Percentiles rank a stretch among this genome's conserved stretches.
Evolutionary conservation across 768 basidiomycete genomes (phyloP).

Genomic region (Kondoa malvinella): DNA sequence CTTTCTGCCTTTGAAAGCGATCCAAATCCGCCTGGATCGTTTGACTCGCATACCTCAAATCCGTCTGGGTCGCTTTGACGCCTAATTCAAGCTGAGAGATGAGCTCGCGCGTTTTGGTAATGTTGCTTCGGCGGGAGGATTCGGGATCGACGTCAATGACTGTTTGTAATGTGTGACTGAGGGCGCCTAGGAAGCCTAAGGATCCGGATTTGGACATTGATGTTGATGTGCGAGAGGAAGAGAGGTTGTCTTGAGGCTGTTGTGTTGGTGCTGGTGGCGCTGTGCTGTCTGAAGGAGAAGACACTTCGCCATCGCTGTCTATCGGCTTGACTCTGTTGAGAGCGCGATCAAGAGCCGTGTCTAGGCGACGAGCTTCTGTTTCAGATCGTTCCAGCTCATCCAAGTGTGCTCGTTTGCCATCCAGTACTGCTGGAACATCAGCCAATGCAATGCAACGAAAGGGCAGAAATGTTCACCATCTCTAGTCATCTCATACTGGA

Average conservation of each 20-base stretch:
- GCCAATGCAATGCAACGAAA: not conserved
- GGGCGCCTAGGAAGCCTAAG: slow-evolving; percentile 71
- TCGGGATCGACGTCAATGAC: slow-evolving; percentile 99
- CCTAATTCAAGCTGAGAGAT: slow-evolving; percentile 95
- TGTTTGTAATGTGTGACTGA: slow-evolving; percentile 85
- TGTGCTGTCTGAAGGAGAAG: slow-evolving; percentile 4
- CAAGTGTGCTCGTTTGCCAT: slow-evolving; percentile 62
- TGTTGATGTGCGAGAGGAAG: not conserved
- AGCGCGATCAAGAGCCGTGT: slow-evolving; percentile 56
- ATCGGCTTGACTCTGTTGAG: slow-evolving; percentile 18
- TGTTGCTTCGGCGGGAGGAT: slow-evolving; percentile 75
- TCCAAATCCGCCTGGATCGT: slow-evolving; percentile 96
- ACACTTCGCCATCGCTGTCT: slow-evolving; percentile 17
- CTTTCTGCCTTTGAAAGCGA: slow-evolving; percentile 95
- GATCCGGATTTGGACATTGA: not conserved
- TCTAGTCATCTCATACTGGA: slow-evolving; percentile 93
- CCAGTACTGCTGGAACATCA: slow-evolving; percentile 37
- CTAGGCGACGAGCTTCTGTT: slow-evolving; percentile 68
- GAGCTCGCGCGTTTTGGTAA: slow-evolving; percentile 80
- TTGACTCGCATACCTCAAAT: slow-evolving; percentile 86
- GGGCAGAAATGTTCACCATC: slow-evolving; percentile 36
- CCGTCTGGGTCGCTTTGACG: slow-evolving; percentile 73
- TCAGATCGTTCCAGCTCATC: slow-evolving; percentile 87
- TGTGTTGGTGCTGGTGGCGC: not conserved
- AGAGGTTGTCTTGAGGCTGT: not conserved